These are phyloP conservation scores for Arabis alpina DNA, from an alignment of 345 rosid species.

Conservation along the genomic window DNA sequence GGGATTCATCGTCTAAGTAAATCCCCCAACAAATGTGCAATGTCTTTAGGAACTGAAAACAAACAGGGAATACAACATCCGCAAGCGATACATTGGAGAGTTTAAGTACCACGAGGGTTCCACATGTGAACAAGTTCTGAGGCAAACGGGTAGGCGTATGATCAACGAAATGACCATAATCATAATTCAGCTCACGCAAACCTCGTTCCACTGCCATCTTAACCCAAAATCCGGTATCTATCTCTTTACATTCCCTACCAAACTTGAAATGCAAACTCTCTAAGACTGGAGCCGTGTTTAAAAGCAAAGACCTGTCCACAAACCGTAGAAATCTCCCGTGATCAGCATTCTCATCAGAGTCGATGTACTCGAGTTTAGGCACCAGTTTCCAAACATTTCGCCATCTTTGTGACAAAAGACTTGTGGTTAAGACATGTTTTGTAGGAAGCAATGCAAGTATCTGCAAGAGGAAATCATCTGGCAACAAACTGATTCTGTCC, in stretches of 20 bases:
- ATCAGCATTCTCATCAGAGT: too few relatives aligned
- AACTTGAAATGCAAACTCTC: conserved; percentile 27
- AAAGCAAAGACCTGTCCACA: conserved; percentile 21
- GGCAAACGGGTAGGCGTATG: too few relatives aligned
- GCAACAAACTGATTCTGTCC: too few relatives aligned
- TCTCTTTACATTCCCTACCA: not conserved
- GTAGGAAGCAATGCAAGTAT: too few relatives aligned
- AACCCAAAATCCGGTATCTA: conserved; percentile 16
- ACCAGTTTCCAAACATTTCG: too few relatives aligned
- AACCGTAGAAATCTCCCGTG: too few relatives aligned
- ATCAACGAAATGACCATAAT: not conserved
- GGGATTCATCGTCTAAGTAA: conserved; percentile 16
- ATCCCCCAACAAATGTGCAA: not conserved
- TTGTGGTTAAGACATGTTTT: too few relatives aligned
- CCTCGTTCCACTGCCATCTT: too few relatives aligned
- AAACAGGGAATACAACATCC: conserved; percentile 7
- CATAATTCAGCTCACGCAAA: conserved; percentile 7
- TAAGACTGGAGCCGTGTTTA: conserved; percentile 14
- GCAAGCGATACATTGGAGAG: conserved; percentile 4
- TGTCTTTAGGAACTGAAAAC: conserved; percentile 12
- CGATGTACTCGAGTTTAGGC: too few relatives aligned
- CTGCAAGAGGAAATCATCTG: too few relatives aligned
- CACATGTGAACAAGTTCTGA: conserved; percentile 27
- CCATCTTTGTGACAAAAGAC: too few relatives aligned
- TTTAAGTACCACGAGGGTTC: conserved; percentile 22